Evolutionary conservation across 2,329 filamentous ascomycete genomes (phyloP).

Genomic region (Grosmannia huntii): DNA sequence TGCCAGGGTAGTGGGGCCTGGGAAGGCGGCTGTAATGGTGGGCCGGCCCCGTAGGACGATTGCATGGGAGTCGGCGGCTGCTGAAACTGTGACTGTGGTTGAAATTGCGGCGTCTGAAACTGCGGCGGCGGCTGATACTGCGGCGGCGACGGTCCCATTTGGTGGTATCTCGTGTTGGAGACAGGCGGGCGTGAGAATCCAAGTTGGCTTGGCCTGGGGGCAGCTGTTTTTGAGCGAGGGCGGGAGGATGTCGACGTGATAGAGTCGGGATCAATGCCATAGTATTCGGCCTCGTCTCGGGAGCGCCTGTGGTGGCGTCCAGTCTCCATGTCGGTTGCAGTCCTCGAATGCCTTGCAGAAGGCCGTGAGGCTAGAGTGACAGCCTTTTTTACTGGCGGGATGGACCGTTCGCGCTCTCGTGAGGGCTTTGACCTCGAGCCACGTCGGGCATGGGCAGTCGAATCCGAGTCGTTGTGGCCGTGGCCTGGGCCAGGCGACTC

Average conservation of each 20-base stretch:
- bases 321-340: slow-evolving; percentile 16
- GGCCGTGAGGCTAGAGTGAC: slow-evolving; percentile 19
- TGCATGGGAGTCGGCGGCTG: not conserved
- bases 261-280: slow-evolving; percentile 22
- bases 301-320: slow-evolving; percentile 17
- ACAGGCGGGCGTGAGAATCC: slow-evolving; percentile 22
- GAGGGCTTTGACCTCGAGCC: slow-evolving; percentile 19
- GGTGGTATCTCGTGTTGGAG: slow-evolving; percentile 22
- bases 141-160: not conserved
- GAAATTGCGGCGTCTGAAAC: not conserved
- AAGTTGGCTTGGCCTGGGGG: slow-evolving; percentile 25
- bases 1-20: not conserved
- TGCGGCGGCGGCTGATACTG: not conserved
- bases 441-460: slow-evolving; percentile 25
- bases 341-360: slow-evolving; percentile 22
- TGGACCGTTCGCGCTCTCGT: slow-evolving; percentile 14
- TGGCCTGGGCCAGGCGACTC: slow-evolving; percentile 24
- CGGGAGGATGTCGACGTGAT: slow-evolving; percentile 19
- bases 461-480: slow-evolving; percentile 29
- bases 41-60: not conserved
- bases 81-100: not conserved
- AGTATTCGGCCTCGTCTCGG: slow-evolving; percentile 26
- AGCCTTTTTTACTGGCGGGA: slow-evolving; percentile 16
- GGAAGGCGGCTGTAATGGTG: not conserved
- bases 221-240: slow-evolving; percentile 25